Conservation (phyloP, 768 basidiomycete species). For the Arthromyces matolae region DNA sequence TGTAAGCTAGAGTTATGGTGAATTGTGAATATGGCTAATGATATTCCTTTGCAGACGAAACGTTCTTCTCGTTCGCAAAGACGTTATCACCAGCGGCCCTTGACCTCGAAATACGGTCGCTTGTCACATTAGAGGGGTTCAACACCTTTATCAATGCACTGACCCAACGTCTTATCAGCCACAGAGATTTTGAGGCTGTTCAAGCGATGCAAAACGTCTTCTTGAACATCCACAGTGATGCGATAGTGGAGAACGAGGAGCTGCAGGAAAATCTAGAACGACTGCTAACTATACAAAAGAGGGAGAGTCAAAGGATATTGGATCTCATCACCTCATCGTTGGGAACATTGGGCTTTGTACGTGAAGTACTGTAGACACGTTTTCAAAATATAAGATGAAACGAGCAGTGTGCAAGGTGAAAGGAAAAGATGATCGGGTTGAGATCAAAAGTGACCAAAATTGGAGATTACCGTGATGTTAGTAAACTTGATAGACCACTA, state of each 20-base stretch:
- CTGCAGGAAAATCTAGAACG: constrained; percentile 51
- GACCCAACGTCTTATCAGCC: constrained; percentile 65
- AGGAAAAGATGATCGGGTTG: not conserved
- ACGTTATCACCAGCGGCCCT: constrained; percentile 85
- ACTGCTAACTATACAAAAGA: constrained; percentile 62
- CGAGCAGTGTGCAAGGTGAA: not conserved
- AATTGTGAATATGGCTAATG: not conserved
- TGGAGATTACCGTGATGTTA: constrained; percentile 14
- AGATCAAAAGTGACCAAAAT: constrained; percentile 7
- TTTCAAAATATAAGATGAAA: not conserved
- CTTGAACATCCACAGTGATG: constrained; percentile 79
- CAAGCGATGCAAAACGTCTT: constrained; percentile 86
- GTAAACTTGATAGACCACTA: constrained; percentile 7
- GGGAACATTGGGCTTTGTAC: constrained; percentile 73
- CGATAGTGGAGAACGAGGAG: constrained; percentile 69
- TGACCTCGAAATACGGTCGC: constrained; percentile 85
- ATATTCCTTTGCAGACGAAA: constrained; percentile 58
- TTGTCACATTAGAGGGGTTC: constrained; percentile 63
- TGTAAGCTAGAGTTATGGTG: constrained; percentile 50
- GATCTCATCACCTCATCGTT: constrained; percentile 71
- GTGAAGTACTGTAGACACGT: constrained; percentile 60
- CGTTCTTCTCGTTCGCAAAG: constrained; percentile 82
- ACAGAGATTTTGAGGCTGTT: constrained; percentile 92
- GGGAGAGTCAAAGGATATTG: constrained; percentile 74
- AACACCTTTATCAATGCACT: constrained; percentile 71